phyloP scores from a whole-genome alignment of 305 asterid genomes.

The Fraxinus albicans region DNA sequence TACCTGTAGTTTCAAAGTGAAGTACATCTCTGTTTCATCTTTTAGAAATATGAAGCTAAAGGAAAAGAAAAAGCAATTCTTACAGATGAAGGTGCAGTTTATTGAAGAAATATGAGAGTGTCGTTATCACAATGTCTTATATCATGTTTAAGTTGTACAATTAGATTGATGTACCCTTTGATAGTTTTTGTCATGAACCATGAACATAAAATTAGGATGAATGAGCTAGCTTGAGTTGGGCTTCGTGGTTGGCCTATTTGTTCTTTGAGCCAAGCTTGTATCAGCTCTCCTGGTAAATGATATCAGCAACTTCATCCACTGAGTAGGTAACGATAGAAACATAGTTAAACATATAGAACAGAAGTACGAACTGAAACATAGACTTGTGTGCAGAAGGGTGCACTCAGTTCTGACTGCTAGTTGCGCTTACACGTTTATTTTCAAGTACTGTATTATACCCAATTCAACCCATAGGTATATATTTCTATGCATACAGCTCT shows the following conservation, averaged over 20 bases:
- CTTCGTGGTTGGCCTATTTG: slow-evolving; percentile 3
- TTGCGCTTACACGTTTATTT: neutral
- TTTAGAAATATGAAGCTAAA: slow-evolving; percentile 16
- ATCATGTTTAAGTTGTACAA: slow-evolving; percentile 1
- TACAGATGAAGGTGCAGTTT: neutral
- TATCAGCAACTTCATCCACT: neutral
- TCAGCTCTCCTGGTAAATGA: neutral
- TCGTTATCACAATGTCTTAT: neutral
- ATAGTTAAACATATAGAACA: neutral
- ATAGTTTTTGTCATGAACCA: slow-evolving; percentile 3
- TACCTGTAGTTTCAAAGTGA: neutral
- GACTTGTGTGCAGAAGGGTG: neutral
- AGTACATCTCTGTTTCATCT: neutral
- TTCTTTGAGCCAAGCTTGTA: slow-evolving; percentile 1
- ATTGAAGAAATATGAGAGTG: neutral
- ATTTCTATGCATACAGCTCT: neutral
- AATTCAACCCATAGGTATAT: neutral
- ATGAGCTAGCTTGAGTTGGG: slow-evolving; percentile 9
- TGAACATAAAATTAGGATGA: neutral
- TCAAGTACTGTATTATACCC: neutral
- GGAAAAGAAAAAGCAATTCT: neutral
- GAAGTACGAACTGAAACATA: neutral
- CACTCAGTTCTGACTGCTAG: neutral
- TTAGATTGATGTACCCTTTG: neutral
- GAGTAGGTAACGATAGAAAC: neutral